phyloP scores from a whole-genome alignment of 2,329 filamentous ascomycete genomes.

The Penicillium hordei region DNA sequence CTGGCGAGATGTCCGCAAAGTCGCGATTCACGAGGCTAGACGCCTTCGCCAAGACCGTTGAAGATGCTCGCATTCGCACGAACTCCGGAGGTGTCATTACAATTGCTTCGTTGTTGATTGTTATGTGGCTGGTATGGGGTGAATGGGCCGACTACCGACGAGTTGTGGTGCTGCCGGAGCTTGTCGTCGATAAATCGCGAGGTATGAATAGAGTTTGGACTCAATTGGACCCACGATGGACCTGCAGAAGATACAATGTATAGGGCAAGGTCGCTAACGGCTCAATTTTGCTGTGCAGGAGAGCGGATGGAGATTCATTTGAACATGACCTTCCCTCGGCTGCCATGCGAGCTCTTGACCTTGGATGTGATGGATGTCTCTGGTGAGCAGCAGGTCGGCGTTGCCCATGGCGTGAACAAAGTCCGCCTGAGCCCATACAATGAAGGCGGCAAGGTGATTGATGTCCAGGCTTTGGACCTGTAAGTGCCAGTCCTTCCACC shows the following conservation, averaged over 20 bases:
- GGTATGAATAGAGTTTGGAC: slow-evolving; percentile 52
- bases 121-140: slow-evolving; percentile 85
- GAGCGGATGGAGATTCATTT: slow-evolving; percentile 99
- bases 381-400: slow-evolving; percentile 91
- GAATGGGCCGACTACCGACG: slow-evolving; percentile 94
- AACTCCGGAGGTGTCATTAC: slow-evolving; percentile 95
- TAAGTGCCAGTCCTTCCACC: slow-evolving; percentile 43
- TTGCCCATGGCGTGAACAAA: slow-evolving; percentile 90
- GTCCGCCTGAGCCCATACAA: slow-evolving; percentile 71
- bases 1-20: slow-evolving; percentile 72
- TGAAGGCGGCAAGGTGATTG: slow-evolving; percentile 75
- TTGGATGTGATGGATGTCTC: slow-evolving; percentile 99
- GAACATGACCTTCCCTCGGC: slow-evolving; percentile 90
- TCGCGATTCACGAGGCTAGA: slow-evolving; percentile 95
- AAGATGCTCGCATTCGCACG: slow-evolving; percentile 93
- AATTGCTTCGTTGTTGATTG: slow-evolving; percentile 81
- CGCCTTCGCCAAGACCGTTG: slow-evolving; percentile 98
- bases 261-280: slow-evolving; percentile 14
- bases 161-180: slow-evolving; percentile 82
- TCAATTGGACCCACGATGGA: background rate
- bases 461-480: slow-evolving; percentile 67
- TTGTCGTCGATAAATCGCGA: slow-evolving; percentile 95
- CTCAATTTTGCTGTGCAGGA: slow-evolving; percentile 51
- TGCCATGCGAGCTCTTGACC: slow-evolving; percentile 93
- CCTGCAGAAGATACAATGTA: background rate